Evolutionary conservation across 768 basidiomycete species (phyloP), one percentile per base, ranked within the genome.

Genomic region (Tylopilus subfusipes): DNA sequence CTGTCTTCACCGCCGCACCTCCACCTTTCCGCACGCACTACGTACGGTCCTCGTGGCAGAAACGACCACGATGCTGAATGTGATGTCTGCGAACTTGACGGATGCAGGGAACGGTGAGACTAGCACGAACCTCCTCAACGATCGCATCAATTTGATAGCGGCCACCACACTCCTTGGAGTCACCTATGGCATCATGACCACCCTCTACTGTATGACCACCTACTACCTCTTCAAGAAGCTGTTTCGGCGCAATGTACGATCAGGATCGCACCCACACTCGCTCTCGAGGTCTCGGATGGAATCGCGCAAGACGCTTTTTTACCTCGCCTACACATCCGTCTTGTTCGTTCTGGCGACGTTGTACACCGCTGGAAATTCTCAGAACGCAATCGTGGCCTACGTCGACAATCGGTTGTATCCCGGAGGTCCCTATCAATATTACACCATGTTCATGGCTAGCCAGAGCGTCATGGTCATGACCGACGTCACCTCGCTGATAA

Each of bases 381-480:
- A 63, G 42, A 60, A 61, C 9, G 60, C 72, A 9, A 58, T 66
- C 44, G 46, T 73, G 7, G 61, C 59, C 53, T 72, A 63, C 47
- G 58, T 72, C 39, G 56, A 72, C 11, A 67, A 73, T 43, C 58
- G 70, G 47, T 30, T 57, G 22, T 72, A 63, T 31, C 58, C 58
- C 1, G 65, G 55, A 29, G 69, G 69, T 12, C 66, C 70, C 16
- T 66, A 48, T 27, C 40, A 55, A 19, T 73, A 65, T 38, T 63
- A 48, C 21, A 39, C 59, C 33, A 42, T 19, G 36, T 70, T 48
- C 45, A 71, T 68, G 69, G 53, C 57, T n/a, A 46, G 58, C 36
- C 62, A 68, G 50, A 42, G 18, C 18, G 42, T 45, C 46, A 64
- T 64, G 62, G n/a, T 64, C 49, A 58, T 68, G 58, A 58, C 50